Evolutionary conservation across 352 stramenopile genomes (phyloP).

Genomic region (Pythium pyrilobum): DNA sequence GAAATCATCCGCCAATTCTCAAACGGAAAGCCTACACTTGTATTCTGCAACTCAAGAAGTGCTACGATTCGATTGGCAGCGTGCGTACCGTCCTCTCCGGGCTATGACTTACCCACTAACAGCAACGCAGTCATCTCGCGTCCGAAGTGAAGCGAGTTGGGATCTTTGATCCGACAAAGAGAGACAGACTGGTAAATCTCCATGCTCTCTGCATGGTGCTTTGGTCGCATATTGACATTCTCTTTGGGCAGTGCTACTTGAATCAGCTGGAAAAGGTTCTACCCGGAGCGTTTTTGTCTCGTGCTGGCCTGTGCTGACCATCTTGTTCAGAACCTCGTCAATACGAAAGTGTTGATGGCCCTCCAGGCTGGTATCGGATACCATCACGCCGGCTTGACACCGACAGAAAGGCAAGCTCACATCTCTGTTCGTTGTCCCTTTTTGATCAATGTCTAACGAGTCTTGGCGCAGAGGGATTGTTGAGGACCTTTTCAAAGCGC

Average conservation of each 20-base stretch:
- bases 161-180: slow-evolving; percentile 7
- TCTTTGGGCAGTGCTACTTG: no score
- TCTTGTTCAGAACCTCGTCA: no score
- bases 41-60: slow-evolving; percentile 49
- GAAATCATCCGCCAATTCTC: slow-evolving; percentile 39
- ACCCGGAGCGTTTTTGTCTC: no score
- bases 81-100: neutral
- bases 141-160: slow-evolving; percentile 4
- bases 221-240: neutral
- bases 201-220: neutral
- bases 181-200: slow-evolving; percentile 4
- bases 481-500: slow-evolving; percentile 25
- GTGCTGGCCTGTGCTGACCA: no score
- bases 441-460: neutral
- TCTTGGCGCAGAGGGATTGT: slow-evolving; percentile 19
- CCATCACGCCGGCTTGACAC: slow-evolving; percentile 29
- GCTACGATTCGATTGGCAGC: slow-evolving; percentile 24
- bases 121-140: slow-evolving; percentile 1
- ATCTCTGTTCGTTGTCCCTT: neutral
- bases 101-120: neutral
- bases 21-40: slow-evolving; percentile 37
- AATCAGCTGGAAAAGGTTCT: neutral
- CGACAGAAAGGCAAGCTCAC: slow-evolving; percentile 20
- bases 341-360: neutral
- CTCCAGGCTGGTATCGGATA: slow-evolving; percentile 26